Evolutionary conservation across 1,284 basidiomycete species (phyloP).

Genomic region (Ustilago lituana): DNA sequence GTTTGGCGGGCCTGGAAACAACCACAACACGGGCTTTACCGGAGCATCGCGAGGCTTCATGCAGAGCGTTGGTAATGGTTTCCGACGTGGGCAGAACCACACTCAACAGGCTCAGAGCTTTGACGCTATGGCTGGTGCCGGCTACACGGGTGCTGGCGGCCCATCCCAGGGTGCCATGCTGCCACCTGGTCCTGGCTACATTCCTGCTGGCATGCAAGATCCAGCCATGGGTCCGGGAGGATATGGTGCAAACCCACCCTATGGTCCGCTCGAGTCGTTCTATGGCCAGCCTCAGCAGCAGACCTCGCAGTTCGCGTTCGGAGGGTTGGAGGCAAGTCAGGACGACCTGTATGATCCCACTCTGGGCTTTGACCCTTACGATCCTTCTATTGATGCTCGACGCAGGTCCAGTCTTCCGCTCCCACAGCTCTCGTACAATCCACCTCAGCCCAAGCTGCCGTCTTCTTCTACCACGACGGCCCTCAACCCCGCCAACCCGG

Average conservation of each 20-base stretch:
- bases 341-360: constrained; percentile 50
- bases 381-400: constrained; percentile 37
- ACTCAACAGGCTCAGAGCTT: constrained; percentile 24
- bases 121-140: constrained; percentile 19
- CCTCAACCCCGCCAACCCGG: constrained; percentile 54
- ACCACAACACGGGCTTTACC: constrained; percentile 21
- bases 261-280: constrained; percentile 19
- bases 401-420: constrained; percentile 44
- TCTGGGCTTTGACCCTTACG: constrained; percentile 44
- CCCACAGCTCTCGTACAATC: constrained; percentile 22
- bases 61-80: constrained; percentile 44
- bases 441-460: constrained; percentile 14
- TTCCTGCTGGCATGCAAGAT: constrained; percentile 19
- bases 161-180: constrained; percentile 17
- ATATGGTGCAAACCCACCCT: constrained; percentile 12
- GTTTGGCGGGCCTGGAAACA: constrained; percentile 19
- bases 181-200: constrained; percentile 20
- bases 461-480: constrained; percentile 16
- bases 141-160: constrained; percentile 14
- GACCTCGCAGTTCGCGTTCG: constrained; percentile 23
- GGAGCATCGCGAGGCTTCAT: constrained; percentile 38
- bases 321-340: constrained; percentile 38
- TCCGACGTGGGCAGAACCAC: constrained; percentile 30
- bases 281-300: constrained; percentile 21
- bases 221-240: constrained; percentile 23